Evolutionary conservation across 129 eudicot genomes (phyloP).

Genomic region (Lactuca sativa): DNA sequence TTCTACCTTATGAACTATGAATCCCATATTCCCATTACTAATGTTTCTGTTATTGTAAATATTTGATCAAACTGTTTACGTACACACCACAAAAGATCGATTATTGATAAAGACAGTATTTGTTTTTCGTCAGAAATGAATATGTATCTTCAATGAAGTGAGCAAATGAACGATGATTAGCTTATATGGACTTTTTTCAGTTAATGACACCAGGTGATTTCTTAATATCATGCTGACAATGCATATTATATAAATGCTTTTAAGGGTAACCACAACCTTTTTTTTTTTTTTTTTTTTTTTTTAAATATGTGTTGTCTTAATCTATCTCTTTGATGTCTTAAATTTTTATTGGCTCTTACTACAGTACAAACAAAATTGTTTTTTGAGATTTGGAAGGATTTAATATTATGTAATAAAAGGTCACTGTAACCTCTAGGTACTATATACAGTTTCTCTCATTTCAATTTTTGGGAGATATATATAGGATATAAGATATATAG

Average conservation of each 20-base stretch:
- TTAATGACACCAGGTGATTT: slow-evolving; percentile 11
- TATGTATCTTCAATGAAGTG: background rate
- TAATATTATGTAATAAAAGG: background rate
- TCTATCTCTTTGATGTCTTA: slow-evolving; percentile 11
- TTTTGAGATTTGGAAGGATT: background rate
- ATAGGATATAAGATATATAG: too few relatives aligned
- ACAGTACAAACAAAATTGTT: background rate
- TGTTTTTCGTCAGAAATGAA: background rate
- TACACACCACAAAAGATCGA: background rate
- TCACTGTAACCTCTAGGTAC: background rate
- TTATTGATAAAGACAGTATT: background rate
- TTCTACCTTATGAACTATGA: background rate
- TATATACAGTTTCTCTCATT: background rate
- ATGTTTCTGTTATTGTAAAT: background rate
- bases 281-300: slow-evolving; percentile 9
- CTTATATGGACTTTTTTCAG: slow-evolving; percentile 7
- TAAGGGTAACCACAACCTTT: slow-evolving; percentile 17
- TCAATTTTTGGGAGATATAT: background rate
- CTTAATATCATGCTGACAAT: slow-evolving; percentile 19
- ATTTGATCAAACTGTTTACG: background rate
- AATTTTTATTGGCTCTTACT: slow-evolving; percentile 10
- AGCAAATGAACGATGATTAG: background rate
- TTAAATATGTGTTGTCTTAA: slow-evolving; percentile 7
- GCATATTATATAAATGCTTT: background rate
- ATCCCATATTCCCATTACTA: background rate